Evolutionary conservation across 208 protist species (phyloP).

Genomic region (Acanthamoeba triangularis): DNA sequence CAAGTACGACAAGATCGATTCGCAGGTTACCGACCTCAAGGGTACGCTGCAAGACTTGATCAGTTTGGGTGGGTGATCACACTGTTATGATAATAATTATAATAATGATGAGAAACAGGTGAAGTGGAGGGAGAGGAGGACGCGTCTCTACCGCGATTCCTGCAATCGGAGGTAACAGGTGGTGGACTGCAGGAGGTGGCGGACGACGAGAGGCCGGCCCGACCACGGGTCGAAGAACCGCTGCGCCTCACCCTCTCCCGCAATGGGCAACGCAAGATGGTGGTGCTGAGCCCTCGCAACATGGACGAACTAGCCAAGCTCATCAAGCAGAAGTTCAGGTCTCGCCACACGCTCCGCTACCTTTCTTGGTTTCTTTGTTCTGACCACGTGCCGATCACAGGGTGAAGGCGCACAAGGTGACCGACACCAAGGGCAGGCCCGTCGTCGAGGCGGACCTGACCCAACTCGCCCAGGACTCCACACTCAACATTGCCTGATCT

Average conservation of each 20-base stretch:
- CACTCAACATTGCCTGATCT: neutral
- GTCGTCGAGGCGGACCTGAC: neutral
- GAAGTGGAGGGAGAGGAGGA: conserved; percentile 28
- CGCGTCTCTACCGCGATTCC: neutral
- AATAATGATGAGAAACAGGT: neutral
- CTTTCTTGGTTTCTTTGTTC: neutral
- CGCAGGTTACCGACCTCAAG: neutral
- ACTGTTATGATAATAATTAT: neutral
- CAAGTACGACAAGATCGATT: conserved; percentile 28
- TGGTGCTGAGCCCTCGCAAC: neutral
- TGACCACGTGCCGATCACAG: neutral
- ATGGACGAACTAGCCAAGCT: neutral
- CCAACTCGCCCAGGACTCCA: neutral
- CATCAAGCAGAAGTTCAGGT: conserved; percentile 31
- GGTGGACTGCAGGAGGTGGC: too few relatives aligned
- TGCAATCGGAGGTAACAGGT: neutral
- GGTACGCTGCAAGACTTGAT: neutral
- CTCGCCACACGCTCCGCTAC: neutral
- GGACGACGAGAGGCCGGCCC: neutral
- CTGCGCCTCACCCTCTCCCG: neutral
- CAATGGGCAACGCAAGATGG: conserved; percentile 10
- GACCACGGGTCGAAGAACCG: neutral
- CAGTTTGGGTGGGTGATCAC: neutral
- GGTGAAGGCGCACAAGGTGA: neutral
- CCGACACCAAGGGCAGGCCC: neutral